Conservation (phyloP, 257 asterid genomes). For the Solanum sitiens region DNA sequence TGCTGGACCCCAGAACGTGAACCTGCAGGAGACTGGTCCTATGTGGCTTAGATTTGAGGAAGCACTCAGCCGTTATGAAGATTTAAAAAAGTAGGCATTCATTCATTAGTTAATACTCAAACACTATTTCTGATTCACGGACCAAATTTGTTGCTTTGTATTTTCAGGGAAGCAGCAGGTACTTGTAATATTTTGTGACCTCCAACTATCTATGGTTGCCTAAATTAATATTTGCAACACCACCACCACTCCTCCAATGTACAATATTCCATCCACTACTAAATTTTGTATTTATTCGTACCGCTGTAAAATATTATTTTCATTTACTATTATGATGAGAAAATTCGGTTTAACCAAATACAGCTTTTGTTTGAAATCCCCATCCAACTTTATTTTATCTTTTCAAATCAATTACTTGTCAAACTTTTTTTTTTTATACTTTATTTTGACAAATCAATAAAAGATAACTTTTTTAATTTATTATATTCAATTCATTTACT, state of each 20-base stretch:
- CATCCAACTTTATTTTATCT: not conserved
- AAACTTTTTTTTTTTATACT: no score
- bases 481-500: no score
- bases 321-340: not conserved
- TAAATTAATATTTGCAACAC: not conserved
- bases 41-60: constrained; percentile 58
- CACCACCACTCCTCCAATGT: not conserved
- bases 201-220: not conserved
- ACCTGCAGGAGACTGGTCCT: constrained; percentile 58
- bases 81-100: constrained; percentile 31
- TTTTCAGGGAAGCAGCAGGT: constrained; percentile 33
- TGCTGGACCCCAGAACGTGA: constrained; percentile 79
- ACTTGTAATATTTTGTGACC: constrained; percentile 63
- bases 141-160: not conserved
- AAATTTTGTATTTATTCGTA: not conserved
- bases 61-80: constrained; percentile 44
- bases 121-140: not conserved
- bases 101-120: no score
- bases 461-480: no score
- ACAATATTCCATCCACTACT: not conserved
- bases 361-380: not conserved
- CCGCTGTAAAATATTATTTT: not conserved
- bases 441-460: no score
- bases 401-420: not conserved
- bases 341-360: not conserved